Evolutionary conservation across 345 rosid species (phyloP).

Genomic region (Eucalyptus pauciflora): DNA sequence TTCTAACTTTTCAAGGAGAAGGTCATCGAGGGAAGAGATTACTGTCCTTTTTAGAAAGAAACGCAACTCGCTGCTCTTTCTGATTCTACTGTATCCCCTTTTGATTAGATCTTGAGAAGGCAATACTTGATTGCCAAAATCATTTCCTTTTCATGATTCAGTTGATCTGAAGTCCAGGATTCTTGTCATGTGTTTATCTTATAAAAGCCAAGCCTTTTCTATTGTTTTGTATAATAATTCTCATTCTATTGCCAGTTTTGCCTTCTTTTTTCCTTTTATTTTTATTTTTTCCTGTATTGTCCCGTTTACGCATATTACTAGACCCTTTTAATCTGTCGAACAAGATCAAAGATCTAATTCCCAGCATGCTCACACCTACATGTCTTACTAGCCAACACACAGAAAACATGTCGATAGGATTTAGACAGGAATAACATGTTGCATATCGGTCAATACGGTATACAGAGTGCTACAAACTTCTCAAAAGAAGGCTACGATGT

Average conservation of each 20-base stretch:
- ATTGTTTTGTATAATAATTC: neutral
- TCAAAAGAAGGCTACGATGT: neutral
- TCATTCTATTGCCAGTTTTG: neutral
- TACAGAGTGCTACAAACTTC: neutral
- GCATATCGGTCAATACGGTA: neutral
- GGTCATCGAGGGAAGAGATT: constrained; percentile 2
- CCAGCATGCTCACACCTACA: neutral
- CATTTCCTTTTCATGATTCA: constrained; percentile 8
- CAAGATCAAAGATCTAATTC: neutral
- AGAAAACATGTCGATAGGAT: neutral
- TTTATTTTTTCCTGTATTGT: neutral
- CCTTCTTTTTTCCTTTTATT: neutral
- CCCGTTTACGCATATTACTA: neutral
- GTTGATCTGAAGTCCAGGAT: neutral
- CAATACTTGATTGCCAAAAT: constrained; percentile 10
- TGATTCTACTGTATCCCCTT: constrained; percentile 9
- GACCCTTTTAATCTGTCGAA: neutral
- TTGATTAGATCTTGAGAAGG: constrained; percentile 7
- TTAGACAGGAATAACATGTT: neutral
- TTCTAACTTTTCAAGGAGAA: constrained; percentile 12
- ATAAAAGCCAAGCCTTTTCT: neutral
- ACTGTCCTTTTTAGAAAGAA: neutral
- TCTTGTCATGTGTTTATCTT: neutral
- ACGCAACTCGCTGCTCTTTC: constrained; percentile 12
- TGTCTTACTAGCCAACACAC: neutral